A percentile compares a stretch with the other conserved stretches of the same genome.
phyloP scores from a whole-genome alignment of 164 flowering plant genomes.

The Magnolia officinalis region DNA sequence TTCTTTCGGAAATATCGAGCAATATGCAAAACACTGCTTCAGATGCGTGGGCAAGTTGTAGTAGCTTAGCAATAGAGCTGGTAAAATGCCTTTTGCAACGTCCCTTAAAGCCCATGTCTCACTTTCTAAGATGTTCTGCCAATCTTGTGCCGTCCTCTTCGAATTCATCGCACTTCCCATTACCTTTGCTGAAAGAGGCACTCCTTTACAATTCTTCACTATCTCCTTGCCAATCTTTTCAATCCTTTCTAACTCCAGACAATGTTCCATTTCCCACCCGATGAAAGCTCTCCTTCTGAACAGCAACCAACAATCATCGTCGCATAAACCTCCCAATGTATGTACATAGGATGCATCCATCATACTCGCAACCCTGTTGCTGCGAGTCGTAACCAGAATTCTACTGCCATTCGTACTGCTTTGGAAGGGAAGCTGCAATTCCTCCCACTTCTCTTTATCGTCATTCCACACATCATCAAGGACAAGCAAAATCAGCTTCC shows the following conservation, averaged over 20 bases:
- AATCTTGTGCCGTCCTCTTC: background rate
- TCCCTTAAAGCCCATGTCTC: constrained; percentile 7
- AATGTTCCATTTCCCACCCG: background rate
- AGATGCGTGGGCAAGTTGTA: background rate
- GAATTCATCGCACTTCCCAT: background rate
- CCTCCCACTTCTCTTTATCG: constrained; percentile 1
- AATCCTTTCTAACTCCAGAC: background rate
- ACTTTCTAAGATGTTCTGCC: constrained; percentile 8
- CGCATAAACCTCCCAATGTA: background rate
- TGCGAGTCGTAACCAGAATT: constrained; percentile 14
- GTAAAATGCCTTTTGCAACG: background rate
- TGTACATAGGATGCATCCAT: background rate
- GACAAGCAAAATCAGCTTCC: background rate
- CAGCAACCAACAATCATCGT: constrained; percentile 1
- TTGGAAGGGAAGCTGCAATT: background rate
- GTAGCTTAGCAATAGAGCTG: constrained; percentile 13
- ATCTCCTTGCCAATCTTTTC: background rate
- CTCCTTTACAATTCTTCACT: background rate
- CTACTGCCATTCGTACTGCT: constrained; percentile 8
- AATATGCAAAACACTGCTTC: constrained; percentile 14
- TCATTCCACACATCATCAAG: constrained; percentile 13
- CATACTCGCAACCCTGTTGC: background rate
- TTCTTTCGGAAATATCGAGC: constrained; percentile 12
- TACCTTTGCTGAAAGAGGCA: background rate
- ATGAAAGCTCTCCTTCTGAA: constrained; percentile 5